Percentiles rank a stretch among this genome's conserved stretches.
phyloP scores from a whole-genome alignment of 352 stramenopile genomes.

The Phytophthora fragariae region DNA sequence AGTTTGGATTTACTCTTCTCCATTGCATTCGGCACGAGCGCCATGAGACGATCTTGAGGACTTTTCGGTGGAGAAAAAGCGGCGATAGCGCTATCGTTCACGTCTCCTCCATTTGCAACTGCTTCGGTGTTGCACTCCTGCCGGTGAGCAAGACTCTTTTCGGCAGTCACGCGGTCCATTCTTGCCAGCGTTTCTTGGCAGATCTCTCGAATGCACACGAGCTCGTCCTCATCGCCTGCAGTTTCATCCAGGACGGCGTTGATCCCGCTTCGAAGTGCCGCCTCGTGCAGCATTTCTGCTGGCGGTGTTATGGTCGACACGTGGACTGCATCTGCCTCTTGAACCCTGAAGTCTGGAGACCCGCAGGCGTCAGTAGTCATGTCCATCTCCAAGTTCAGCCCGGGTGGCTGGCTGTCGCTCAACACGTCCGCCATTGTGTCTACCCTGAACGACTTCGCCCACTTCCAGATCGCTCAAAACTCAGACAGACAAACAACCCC shows the following conservation, averaged over 20 bases:
- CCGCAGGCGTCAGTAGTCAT: slow-evolving; percentile 1
- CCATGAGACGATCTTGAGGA: slow-evolving; percentile 60
- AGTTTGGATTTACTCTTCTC: slow-evolving; percentile 61
- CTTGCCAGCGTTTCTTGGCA: slow-evolving; percentile 59
- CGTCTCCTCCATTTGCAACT: slow-evolving; percentile 3
- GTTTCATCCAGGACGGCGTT: slow-evolving; percentile 64
- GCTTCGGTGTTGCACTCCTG: slow-evolving; percentile 10
- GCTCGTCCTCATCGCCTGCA: slow-evolving; percentile 48
- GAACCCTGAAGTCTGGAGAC: neutral
- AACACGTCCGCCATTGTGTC: slow-evolving; percentile 21
- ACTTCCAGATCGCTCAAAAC: slow-evolving; percentile 18
- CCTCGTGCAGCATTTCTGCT: slow-evolving; percentile 35
- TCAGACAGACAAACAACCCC: slow-evolving; percentile 21
- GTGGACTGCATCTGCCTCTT: too few relatives aligned
- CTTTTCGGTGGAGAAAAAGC: slow-evolving; percentile 51
- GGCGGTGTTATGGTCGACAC: slow-evolving; percentile 4
- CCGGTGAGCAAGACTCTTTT: slow-evolving; percentile 15
- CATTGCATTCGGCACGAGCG: slow-evolving; percentile 35
- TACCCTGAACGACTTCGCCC: neutral
- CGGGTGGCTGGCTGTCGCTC: slow-evolving; percentile 23
- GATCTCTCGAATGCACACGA: slow-evolving; percentile 69
- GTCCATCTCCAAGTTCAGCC: slow-evolving; percentile 37
- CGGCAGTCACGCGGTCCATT: slow-evolving; percentile 27
- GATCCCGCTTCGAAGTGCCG: slow-evolving; percentile 54
- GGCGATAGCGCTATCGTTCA: slow-evolving; percentile 2